Base-by-base conservation (phyloP, 345 rosid species). In the Lumnitzera racemosa region DNA sequence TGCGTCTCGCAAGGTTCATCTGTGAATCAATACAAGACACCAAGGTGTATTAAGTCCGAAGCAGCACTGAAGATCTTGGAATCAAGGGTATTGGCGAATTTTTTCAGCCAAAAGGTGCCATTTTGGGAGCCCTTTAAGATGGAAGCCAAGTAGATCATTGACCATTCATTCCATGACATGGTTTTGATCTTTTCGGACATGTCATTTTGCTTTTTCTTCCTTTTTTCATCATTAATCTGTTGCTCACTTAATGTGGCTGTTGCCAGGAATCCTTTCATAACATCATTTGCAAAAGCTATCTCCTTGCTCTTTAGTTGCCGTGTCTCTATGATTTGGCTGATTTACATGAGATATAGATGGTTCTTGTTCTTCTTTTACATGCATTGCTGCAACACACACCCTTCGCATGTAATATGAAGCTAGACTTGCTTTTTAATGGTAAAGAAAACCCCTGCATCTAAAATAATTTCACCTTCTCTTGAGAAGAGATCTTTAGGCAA, bases 1-100 rank as follows among this genome's bases (percentile, higher is more conserved):
- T 89, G 95, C 54, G 83, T 89, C 11, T 84, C 86, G 12, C 85
- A 81, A 63, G 98, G 98, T 6, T 91, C 98, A 54, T 91, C 98
- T 0, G 84, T 91, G 56, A 91, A 91, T 71, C 98, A 91, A 62
- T 91, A 91, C 69, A 91, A 91, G 77, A 91, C 96, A 10, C 95
- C 98, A 16, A 85, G 98, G 66, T 89, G 95, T 80, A 87, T 91
- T 66, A 81, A 81, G 63, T 75, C 95, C 10, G 77, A 72, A 64
- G 82, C 75, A 56, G 84, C 90, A 24, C 65, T 85, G n/a, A 65
- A 75, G 64, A 75, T 89, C 55, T 79, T 91, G 75, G 81, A 87
- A 59, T 80, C 90, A 6, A 84, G 87, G 53, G 92, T 86, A 17
- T 70, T 83, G 54, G 83, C 78, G 55, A 81, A 79, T 62, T 86